A percentile compares a stretch with the other conserved stretches of the same genome.
phyloP scores from a whole-genome alignment of 1,139 yeast genomes.

The Casaregolazyma lundiana region DNA sequence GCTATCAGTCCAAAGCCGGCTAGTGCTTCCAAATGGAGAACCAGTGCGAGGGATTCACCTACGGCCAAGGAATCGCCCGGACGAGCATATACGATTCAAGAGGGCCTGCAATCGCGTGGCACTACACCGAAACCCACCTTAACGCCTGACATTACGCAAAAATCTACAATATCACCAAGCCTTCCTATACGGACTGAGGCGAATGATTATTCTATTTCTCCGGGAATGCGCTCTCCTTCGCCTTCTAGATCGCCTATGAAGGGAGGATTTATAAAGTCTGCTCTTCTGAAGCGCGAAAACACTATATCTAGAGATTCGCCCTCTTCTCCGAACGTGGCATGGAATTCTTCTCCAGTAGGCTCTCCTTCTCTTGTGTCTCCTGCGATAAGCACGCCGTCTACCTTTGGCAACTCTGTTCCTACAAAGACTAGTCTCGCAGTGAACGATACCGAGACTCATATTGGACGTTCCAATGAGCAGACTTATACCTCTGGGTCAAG shows the following conservation, averaged over 20 bases:
- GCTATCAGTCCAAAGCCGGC: not conserved
- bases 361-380: not conserved
- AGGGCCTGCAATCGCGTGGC: not conserved
- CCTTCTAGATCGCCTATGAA: conserved; percentile 24
- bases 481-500: not conserved
- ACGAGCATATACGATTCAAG: not conserved
- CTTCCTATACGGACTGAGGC: not conserved
- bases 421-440: not conserved
- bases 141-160: too few relatives aligned
- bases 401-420: not conserved
- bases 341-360: not conserved
- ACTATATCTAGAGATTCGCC: conserved; percentile 11
- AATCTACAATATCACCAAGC: too few relatives aligned
- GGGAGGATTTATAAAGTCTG: conserved; percentile 31
- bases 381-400: not conserved
- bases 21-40: not conserved
- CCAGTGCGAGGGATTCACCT: not conserved
- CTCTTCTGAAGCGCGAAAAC: conserved; percentile 28
- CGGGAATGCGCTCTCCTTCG: conserved; percentile 3
- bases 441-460: not conserved
- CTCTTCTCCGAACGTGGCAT: conserved; percentile 3
- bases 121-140: not conserved
- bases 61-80: not conserved
- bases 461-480: not conserved
- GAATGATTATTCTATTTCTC: not conserved